Base-by-base conservation (phyloP, 495 filamentous ascomycete genomes). In the Aspergillus incahuasiensis region DNA sequence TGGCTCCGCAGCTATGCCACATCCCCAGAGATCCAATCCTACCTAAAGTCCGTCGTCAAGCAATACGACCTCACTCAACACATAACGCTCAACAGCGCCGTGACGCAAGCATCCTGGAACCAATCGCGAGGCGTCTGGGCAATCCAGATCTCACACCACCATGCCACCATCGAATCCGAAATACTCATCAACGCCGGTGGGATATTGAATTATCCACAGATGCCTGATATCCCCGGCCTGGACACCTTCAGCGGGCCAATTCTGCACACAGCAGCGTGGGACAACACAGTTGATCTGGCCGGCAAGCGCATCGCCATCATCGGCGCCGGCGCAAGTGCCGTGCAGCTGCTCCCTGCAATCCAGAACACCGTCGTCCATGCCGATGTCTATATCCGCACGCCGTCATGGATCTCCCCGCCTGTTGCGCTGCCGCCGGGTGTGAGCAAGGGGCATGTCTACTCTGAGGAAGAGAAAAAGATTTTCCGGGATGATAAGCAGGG, bases 281-380 rank as follows among this genome's bases (percentile, higher is more conserved):
- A 80, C 44, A 47, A 63, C n/a, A 60, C 49, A 3, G 68, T 68
- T 22, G 72, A 79, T 44, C 74, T 78, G 15, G 60, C 62, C 9
- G 70, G 71, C 15, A 83, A 82, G 57, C 66, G 61, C 0, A 73
- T 84, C 21, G 77, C 75, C 3, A 59, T 82, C 5, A 74, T 84
- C 42, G 81, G 81, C 25, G 73, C 52, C 65, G 79, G 78, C 22
- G 68, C 67, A 8, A 75, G 71, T 12, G 69, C 64, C 1, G 64
- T 72, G 18, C 84, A 88, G 59, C 72, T 86, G 6, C 69, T 85
- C 2, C 80, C 84, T 0, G 72, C 77, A 35, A 75, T 88, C 25
- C 12, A 25, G 30, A 6, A 59, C 63, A 24, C 24, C 64, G 6
- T 20, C 16, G 16, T 21, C 18, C 32, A 40, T 7, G 54, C 40